phyloP scores from a whole-genome alignment of 495 filamentous ascomycete species.

The Venustampulla echinocandica region DNA sequence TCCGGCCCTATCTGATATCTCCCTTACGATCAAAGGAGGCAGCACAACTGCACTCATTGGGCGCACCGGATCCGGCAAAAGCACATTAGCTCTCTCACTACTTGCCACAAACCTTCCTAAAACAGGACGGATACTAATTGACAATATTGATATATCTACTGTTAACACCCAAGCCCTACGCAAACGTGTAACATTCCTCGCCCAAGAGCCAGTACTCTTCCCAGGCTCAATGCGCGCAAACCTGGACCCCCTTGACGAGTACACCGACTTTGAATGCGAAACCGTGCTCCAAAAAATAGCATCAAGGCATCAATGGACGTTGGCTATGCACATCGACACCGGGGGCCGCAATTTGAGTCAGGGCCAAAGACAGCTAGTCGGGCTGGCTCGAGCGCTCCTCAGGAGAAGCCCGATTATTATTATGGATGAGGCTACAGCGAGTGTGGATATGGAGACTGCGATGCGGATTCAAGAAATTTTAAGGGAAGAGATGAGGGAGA shows the following conservation, averaged over 20 bases:
- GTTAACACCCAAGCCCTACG: slow-evolving; percentile 53
- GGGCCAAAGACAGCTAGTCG: slow-evolving; percentile 55
- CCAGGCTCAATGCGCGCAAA: slow-evolving; percentile 51
- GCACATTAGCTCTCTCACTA: slow-evolving; percentile 54
- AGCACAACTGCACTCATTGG: slow-evolving; percentile 41
- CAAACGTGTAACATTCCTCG: slow-evolving; percentile 32
- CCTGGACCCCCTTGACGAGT: slow-evolving; percentile 36
- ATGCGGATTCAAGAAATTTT: slow-evolving; percentile 67
- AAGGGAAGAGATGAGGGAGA: slow-evolving; percentile 62
- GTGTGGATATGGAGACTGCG: slow-evolving; percentile 73
- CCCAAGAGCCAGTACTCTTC: slow-evolving; percentile 57
- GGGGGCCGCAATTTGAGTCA: slow-evolving; percentile 34
- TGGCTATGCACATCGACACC: slow-evolving; percentile 46
- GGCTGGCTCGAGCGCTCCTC: slow-evolving; percentile 48
- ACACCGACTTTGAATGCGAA: slow-evolving; percentile 39
- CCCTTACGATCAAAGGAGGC: slow-evolving; percentile 62
- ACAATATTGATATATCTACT: slow-evolving; percentile 49
- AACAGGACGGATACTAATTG: slow-evolving; percentile 47
- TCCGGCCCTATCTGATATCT: slow-evolving; percentile 54
- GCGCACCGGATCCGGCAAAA: slow-evolving; percentile 53
- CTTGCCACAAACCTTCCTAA: slow-evolving; percentile 48
- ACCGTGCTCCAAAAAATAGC: slow-evolving; percentile 44
- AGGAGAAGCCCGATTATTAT: slow-evolving; percentile 52
- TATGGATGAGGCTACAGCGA: slow-evolving; percentile 79
- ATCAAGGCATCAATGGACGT: slow-evolving; percentile 41